phyloP scores from a whole-genome alignment of 257 asterid genomes.

The Solanum acaule region DNA sequence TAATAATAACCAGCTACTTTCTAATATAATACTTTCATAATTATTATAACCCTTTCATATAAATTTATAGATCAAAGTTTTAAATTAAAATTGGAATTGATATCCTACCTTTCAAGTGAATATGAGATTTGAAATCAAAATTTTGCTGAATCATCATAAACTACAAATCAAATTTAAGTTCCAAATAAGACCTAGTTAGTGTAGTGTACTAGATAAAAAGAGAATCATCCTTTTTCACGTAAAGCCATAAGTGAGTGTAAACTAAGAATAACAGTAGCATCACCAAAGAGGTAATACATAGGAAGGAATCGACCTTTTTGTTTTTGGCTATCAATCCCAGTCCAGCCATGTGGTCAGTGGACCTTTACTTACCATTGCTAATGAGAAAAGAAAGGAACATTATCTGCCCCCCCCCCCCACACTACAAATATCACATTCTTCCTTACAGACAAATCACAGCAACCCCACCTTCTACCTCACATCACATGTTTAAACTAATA shows the following conservation, averaged over 20 bases:
- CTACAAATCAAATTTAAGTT: neutral
- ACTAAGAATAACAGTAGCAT: neutral
- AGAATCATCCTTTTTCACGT: neutral
- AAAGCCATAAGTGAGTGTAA: neutral
- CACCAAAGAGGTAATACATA: neutral
- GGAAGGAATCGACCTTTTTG: neutral
- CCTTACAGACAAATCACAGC: slow-evolving; percentile 1
- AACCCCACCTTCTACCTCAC: neutral
- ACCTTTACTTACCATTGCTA: neutral
- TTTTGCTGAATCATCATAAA: neutral
- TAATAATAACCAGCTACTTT: too few species aligned
- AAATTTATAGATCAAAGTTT: too few species aligned
- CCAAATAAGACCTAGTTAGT: neutral
- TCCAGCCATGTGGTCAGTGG: neutral
- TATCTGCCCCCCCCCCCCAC: neutral
- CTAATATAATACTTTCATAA: too few species aligned
- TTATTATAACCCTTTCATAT: too few species aligned
- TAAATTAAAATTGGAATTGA: neutral
- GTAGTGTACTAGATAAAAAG: neutral
- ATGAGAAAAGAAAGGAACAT: neutral
- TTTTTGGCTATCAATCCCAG: neutral
- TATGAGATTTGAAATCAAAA: neutral
- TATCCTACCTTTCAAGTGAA: neutral
- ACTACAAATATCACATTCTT: neutral
- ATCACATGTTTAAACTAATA: neutral